Base-by-base conservation (phyloP, 2,329 filamentous ascomycete genomes). In the Clarireedia paspali region DNA sequence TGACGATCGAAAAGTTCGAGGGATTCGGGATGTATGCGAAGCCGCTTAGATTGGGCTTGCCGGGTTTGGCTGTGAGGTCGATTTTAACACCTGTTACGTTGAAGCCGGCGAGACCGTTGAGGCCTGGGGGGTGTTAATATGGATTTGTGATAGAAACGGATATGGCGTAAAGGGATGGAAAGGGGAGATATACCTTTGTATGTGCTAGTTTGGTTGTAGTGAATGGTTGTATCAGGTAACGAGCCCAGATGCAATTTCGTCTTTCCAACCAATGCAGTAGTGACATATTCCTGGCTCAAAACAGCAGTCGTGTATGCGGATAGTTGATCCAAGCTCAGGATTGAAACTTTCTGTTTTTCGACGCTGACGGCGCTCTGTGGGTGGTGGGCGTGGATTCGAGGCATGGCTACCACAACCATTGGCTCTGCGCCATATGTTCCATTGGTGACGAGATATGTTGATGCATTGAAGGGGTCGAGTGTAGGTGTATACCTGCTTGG, bases 21-120 rank as follows among this genome's bases (percentile, higher is more conserved):
- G 81, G 81, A 65, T 85, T 85, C 57, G 81, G 81, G 50, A 85
- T 80, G 59, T 67, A 72, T 47, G 81, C 76, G 12, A 70, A 74
- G 62, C 79, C 82, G 23, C 74, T 66, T 63, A 82, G 73, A 67
- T 83, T 84, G 56, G 74, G 73, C 47, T 74, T 75, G 59, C 79
- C 75, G 0, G 66, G 57, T 26, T 68, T 56, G 1, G 66, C 56
- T 34, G 67, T 68, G 7, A 70, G 64, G 55, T 77, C 68, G 61
- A 82, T 72, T 38, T 70, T 70, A 63, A 81, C 73, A 34, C 75
- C 68, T 15, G 72, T 75, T 38, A 81, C 70, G 39, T 73, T 70
- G 66, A 81, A 77, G 27, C 77, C 78, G 36, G 71, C 64, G 10
- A 85, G 74, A 30, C 73, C 72, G 67, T 84, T 82, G n/a, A 85